Evolutionary conservation across 768 basidiomycete genomes (phyloP), one percentile per base, ranked within the genome.

Genomic region (Fibroporia radiculosa): DNA sequence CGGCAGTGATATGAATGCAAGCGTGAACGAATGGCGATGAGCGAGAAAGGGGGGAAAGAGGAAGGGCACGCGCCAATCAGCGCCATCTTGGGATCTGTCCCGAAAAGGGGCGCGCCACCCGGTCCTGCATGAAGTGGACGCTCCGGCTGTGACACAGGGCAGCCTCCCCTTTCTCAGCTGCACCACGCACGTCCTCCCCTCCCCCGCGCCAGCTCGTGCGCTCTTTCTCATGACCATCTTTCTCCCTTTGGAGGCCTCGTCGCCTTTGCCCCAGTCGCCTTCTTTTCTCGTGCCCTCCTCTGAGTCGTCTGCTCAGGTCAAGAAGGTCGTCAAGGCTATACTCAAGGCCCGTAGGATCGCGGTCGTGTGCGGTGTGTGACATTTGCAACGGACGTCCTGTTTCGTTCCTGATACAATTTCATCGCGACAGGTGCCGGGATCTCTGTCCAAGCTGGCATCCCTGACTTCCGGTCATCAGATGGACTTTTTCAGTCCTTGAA

Each of bases 371-470:
- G 90, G 89, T 88, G 47, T 56, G 82, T 75, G 11, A 32, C 41
- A 12, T 14, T 18, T 23, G 5, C 16, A 23, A 4, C 35, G 2
- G 8, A 36, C 19, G 35, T 36, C 18, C 11, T 18, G 7, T 44
- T 7, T 45, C 37, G 24, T 22, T n/a, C 13, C 20, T n/a, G 36
- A 37, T 44, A 19, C 14, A 1, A 36, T 36, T 27, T 25, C 3
- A 19, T 25, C 33, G 29, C 32, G 32, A 20, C 46, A 89, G 91
- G 90, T 49, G 91, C 91, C 48, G 91, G 91, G 36, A 86, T 93
- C 45, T 91, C 88, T 47, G 87, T 90, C 10, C 75, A 80, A 29
- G 85, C 88, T 37, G 87, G 88, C 13, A 93, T 93, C 35, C 91
- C 92, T 25, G 92, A 93, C 64, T 93, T 95, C 61, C 70, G 91